Evolutionary conservation across 441 rosid species (phyloP).

Genomic region (Croton laevigatus): DNA sequence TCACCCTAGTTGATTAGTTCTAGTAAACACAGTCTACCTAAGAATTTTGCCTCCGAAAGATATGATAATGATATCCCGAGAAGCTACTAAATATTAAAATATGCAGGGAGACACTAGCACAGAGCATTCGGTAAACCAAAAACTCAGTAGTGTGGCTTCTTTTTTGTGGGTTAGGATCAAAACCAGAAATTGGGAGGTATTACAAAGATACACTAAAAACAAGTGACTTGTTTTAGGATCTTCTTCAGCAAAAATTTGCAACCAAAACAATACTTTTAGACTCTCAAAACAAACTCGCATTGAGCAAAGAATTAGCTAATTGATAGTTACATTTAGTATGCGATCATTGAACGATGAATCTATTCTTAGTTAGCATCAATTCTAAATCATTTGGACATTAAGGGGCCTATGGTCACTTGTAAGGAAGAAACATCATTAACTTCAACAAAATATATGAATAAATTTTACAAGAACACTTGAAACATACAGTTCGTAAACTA

Average conservation of each 20-base stretch:
- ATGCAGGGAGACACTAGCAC: not conserved
- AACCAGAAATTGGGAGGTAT: not conserved
- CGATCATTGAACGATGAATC: not conserved
- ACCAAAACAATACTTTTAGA: not conserved
- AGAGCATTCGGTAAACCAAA: not conserved
- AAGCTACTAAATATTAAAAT: not conserved
- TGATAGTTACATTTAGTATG: not conserved
- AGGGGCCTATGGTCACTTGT: not conserved
- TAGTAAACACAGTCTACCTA: too few relatives aligned
- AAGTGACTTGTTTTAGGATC: not conserved
- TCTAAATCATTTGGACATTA: not conserved
- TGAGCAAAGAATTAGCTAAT: not conserved
- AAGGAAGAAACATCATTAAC: conserved; percentile 1
- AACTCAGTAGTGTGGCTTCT: not conserved
- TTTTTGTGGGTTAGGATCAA: not conserved
- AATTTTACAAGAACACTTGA: not conserved
- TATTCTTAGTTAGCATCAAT: not conserved
- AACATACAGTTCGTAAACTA: not conserved
- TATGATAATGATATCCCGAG: too few relatives aligned
- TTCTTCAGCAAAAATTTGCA: not conserved
- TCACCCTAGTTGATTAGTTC: too few relatives aligned
- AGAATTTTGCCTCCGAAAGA: too few relatives aligned
- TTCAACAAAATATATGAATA: not conserved
- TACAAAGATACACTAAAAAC: not conserved
- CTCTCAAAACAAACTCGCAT: not conserved